Evolutionary conservation across 768 basidiomycete species (phyloP), one percentile per base, ranked within the genome.

Genomic region (Terana coerulea): DNA sequence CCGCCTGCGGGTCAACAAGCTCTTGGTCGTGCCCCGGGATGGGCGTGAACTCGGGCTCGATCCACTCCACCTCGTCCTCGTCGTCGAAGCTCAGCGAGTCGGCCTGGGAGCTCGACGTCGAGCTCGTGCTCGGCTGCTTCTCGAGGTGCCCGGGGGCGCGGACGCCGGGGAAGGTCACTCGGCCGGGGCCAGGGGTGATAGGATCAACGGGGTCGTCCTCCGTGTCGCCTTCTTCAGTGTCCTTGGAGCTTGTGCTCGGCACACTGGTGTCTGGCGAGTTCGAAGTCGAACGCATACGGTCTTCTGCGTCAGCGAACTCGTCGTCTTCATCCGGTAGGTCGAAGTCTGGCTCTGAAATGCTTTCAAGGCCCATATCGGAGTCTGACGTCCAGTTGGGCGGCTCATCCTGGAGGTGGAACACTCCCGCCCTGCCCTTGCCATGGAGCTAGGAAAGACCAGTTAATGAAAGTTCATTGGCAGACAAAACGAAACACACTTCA

Each of bases 401-500:
- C 57, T 93, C 91, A 34, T 94, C 87, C 55, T 91, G 89, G 3
- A 98, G 78, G 0, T 88, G 83, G 58, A 98, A 93, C 48, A 95
- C 52, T 3, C 45, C 91, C 31, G 81, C 74, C 62, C 83, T 81
- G 37, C 74, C 70, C 7, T 63, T 63, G 24, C 64, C 63, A 34
- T 71, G 72, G 21, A 81, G 67, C 80, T 81, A 55, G 11, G 21
- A 14, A 29, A 5, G 12, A 22, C 31, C 12, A n/a, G 14, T 21
- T 10, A 28, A 22, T 40, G 21, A 41, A 4, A 49, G 21, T 31
- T 42, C 47, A 39, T 21, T 50, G 6, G 54, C 51, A 51, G 39
- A 25, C n/a, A 42, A 36, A 19, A 7, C 25, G 15, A 35, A 26
- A 68, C 86, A 46, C 46, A 95, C 93, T 69, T 89, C 84, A 1